phyloP scores from a whole-genome alignment of 225 moss, liverwort and hornwort species.

The Marchantia polymorpha region DNA sequence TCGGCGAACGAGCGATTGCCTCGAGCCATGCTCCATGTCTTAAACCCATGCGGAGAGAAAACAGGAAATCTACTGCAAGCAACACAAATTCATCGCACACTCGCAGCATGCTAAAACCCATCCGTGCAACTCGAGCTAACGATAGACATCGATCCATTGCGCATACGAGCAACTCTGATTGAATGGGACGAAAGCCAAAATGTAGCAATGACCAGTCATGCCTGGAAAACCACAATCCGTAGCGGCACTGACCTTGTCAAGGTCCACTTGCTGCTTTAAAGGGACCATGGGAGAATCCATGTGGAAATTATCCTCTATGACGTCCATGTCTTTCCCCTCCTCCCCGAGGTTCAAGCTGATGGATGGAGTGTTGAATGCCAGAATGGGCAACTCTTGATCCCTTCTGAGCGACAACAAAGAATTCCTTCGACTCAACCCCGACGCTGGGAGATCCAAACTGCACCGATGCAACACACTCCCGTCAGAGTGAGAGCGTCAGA shows the following conservation, averaged over 20 bases:
- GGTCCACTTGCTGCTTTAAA: conserved; percentile 42
- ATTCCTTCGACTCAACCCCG: no score
- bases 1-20: no score
- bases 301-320: conserved; percentile 40
- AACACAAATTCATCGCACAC: neutral
- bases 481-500: neutral
- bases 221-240: neutral
- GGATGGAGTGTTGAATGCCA: conserved; percentile 10
- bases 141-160: no score
- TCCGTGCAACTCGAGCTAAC: neutral
- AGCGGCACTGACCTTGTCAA: conserved; percentile 32
- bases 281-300: conserved; percentile 36
- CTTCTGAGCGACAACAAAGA: neutral
- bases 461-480: neutral
- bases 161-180: no score
- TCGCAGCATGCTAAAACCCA: neutral
- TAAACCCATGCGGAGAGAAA: no score
- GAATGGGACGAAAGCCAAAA: neutral
- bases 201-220: neutral
- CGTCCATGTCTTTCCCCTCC: conserved; percentile 33
- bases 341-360: neutral
- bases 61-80: neutral
- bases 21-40: no score
- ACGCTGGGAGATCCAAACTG: neutral
- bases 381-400: conserved; percentile 11